phyloP scores from a whole-genome alignment of 768 basidiomycete species.

The Suillus spraguei region DNA sequence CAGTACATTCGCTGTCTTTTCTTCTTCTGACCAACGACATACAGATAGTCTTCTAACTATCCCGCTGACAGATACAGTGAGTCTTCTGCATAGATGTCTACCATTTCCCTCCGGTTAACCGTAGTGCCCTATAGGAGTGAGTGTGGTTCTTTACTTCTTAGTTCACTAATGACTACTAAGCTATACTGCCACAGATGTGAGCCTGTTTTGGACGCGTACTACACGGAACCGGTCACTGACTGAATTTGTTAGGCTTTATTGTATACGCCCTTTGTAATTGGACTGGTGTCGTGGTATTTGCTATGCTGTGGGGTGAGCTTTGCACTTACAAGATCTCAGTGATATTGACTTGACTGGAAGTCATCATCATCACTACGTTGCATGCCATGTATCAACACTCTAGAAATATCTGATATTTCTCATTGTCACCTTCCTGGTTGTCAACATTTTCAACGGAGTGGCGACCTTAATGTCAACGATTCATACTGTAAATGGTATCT shows the following conservation, averaged over 20 bases:
- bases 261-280: not conserved
- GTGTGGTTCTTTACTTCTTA: not conserved
- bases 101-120: not conserved
- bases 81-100: not conserved
- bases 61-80: not conserved
- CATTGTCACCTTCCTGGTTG: not conserved
- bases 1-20: not conserved
- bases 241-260: not conserved
- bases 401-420: not conserved
- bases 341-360: not conserved
- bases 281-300: not conserved
- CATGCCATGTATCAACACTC: not conserved
- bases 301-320: not conserved
- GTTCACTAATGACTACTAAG: not conserved
- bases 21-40: not conserved
- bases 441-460: not conserved
- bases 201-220: not conserved
- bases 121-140: not conserved
- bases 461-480: fast-evolving
- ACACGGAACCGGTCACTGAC: not conserved
- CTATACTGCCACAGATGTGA: not conserved
- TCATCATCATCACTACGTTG: not conserved
- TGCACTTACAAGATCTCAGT: not conserved
- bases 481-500: not conserved
- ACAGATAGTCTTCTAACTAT: not conserved